These are phyloP conservation scores for Hymenoscyphus occultus DNA, from an alignment of 2,329 filamentous ascomycete genomes.

Conservation along the genomic window DNA sequence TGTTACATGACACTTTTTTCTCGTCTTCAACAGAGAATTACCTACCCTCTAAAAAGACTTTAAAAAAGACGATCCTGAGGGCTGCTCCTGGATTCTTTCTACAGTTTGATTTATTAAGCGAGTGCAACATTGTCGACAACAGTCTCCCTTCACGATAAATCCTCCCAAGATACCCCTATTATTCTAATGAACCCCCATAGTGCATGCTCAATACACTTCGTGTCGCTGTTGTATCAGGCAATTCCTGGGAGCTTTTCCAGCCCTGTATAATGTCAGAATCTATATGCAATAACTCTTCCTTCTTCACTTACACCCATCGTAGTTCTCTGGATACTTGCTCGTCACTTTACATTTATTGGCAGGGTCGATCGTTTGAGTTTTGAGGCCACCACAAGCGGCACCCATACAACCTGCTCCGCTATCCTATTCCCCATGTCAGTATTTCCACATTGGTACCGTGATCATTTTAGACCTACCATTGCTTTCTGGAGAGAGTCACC, in stretches of 20 bases:
- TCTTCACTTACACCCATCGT: constrained; percentile 12
- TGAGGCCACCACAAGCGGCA: constrained; percentile 11
- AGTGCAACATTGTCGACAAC: not conserved
- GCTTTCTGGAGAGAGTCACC: constrained; percentile 45
- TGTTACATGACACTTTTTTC: not conserved
- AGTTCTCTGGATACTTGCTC: constrained; percentile 6
- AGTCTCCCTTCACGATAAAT: not conserved
- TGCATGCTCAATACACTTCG: not conserved
- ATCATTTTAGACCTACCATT: not conserved
- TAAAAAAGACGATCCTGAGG: too few species aligned
- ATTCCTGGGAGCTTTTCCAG: not conserved
- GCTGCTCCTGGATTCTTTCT: not conserved
- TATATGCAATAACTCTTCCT: not conserved
- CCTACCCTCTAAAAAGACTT: not conserved
- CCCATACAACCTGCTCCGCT: constrained; percentile 7
- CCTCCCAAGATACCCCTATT: not conserved
- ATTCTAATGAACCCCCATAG: not conserved
- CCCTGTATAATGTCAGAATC: not conserved
- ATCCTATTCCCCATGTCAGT: not conserved
- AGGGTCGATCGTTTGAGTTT: not conserved
- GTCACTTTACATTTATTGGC: constrained; percentile 11
- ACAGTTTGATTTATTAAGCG: not conserved
- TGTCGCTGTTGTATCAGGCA: not conserved
- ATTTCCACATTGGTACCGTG: too few species aligned
- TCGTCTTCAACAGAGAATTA: not conserved